phyloP scores from a whole-genome alignment of 2,329 filamentous ascomycete genomes.

The Xylariaceae sp. region DNA sequence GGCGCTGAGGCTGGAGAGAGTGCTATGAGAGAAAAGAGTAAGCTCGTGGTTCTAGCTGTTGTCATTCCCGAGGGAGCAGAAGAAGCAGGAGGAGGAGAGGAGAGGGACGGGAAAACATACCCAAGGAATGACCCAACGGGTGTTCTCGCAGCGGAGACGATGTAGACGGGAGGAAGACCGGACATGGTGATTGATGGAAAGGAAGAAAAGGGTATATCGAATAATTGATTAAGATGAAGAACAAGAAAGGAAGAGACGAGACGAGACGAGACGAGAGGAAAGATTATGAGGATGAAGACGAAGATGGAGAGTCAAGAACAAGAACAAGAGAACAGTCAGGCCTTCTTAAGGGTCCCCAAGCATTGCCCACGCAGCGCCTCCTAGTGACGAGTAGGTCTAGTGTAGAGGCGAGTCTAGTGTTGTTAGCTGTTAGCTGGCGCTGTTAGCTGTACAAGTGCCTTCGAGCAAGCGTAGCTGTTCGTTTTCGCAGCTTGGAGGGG shows the following conservation, averaged over 20 bases:
- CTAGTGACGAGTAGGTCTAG: neutral
- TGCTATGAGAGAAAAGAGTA: conserved; percentile 47
- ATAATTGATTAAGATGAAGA: neutral
- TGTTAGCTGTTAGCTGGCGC: too few species aligned
- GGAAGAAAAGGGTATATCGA: neutral
- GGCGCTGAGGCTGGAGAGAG: conserved; percentile 80
- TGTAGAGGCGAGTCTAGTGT: neutral
- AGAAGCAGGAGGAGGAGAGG: neutral
- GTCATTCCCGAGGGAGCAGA: neutral
- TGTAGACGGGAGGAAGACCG: conserved; percentile 83
- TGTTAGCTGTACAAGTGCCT: too few species aligned
- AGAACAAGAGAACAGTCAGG: neutral
- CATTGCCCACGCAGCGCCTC: neutral
- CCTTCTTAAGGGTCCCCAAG: too few species aligned
- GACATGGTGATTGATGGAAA: conserved; percentile 54
- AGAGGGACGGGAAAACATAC: conserved; percentile 44
- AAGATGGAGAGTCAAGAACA: neutral
- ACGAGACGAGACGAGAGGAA: neutral
- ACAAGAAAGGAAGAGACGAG: neutral
- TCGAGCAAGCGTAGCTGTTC: neutral
- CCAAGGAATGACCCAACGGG: conserved; percentile 93
- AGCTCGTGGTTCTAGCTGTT: conserved; percentile 13
- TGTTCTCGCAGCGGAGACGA: conserved; percentile 85
- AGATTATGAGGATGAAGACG: neutral
- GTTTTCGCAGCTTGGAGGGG: neutral